Base-by-base conservation (phyloP, 306 rosid genomes). In the Macrotyloma uniflorum region DNA sequence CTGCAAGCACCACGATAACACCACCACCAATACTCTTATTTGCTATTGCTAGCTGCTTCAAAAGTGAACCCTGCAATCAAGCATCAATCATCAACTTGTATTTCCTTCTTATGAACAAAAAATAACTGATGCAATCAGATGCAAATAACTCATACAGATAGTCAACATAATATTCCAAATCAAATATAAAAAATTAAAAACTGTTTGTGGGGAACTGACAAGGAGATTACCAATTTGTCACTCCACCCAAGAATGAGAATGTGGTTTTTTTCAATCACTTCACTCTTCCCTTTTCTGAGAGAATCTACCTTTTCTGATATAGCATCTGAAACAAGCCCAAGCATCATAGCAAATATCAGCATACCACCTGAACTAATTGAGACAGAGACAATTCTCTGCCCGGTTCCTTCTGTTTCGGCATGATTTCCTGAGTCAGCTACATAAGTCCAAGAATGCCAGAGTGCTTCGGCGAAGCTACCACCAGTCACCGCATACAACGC, bases 341-440 rank as follows among this genome's bases (percentile, higher is more conserved):
- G 97, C 95, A 94, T 90, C 98, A 92, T 94, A 54, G 98, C 98
- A 88, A 94, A 94, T 83, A 94, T 92, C 13, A 94, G 91, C 98
- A 94, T 94, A 80, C 98, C 98, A 30, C 98, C 98, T 15, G 98
- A 84, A 76, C 97, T 94, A 72, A 94, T 89, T 57, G 98, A 94
- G 87, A 94, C 97, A 65, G 98, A 94, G 78, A 94, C 98, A 28
- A 94, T 92, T 85, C 98, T 94, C 79, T 93, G 97, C 16, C 97
- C 97, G 4, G 85, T 90, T 84, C 98, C 98, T 83, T 88, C 90
- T 4, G 95, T 90, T 82, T 94, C 98, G 32, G 98, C 98, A 80
- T 94, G 98, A 84, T 92, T 94, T 71, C 98, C 98, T 0, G 98
- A 84, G 82, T 94, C 98, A 20, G 98, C 98, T 71, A 94, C 95